phyloP scores from a whole-genome alignment of 768 basidiomycete species.

The Calocera viscosa region DNA sequence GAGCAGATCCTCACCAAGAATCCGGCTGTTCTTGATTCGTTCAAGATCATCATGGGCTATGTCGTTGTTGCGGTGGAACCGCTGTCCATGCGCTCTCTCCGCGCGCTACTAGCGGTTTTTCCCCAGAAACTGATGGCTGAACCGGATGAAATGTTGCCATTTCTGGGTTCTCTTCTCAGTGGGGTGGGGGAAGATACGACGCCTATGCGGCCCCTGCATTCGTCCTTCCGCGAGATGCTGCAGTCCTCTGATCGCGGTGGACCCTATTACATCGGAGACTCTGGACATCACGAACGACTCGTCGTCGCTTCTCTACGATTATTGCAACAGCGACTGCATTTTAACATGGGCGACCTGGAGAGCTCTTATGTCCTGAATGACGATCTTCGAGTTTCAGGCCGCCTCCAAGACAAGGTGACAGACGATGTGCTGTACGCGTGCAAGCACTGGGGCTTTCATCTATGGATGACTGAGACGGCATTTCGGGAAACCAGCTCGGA shows the following conservation, averaged over 20 bases:
- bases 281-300: not conserved
- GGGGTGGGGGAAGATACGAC: not conserved
- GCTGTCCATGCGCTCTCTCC: not conserved
- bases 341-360: not conserved
- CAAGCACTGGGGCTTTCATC: no score
- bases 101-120: not conserved
- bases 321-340: not conserved
- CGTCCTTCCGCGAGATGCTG: not conserved
- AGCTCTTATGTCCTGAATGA: not conserved
- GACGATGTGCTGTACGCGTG: no score
- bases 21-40: not conserved
- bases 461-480: no score
- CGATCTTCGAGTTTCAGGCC: not conserved
- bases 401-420: no score
- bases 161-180: not conserved
- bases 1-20: not conserved
- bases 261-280: not conserved
- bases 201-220: not conserved
- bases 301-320: not conserved
- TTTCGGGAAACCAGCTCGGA: no score
- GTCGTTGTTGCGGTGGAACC: not conserved
- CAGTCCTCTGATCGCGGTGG: not conserved
- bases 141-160: not conserved
- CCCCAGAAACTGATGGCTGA: not conserved
- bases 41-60: not conserved